Percentiles rank a stretch among this genome's conserved stretches.
Conservation (phyloP, 225 moss, liverwort and hornwort species). For the Straminergon stramineum region DNA sequence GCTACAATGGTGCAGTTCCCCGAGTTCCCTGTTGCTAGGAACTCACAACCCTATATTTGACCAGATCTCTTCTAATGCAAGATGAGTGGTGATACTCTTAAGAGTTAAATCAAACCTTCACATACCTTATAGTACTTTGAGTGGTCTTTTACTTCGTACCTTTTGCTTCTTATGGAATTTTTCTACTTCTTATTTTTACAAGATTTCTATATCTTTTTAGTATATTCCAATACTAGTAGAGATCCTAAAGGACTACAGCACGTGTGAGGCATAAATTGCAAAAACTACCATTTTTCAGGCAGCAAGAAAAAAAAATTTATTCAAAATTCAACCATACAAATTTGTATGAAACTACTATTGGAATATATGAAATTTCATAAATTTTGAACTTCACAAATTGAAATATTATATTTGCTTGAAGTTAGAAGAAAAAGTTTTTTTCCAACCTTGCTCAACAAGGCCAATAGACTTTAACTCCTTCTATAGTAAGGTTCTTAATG, state of each 20-base stretch:
- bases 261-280: rapidly evolving
- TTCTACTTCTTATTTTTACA: background rate
- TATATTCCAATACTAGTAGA: no score
- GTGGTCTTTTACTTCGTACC: background rate
- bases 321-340: background rate
- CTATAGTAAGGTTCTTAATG: background rate
- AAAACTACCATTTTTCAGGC: background rate
- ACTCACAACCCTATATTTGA: no score
- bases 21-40: no score
- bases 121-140: no score
- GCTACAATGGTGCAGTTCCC: no score
- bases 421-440: background rate
- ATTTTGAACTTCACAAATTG: no score
- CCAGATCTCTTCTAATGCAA: no score
- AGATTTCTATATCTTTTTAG: no score
- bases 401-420: background rate
- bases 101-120: no score
- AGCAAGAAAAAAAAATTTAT: background rate
- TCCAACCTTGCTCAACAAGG: rapidly evolving
- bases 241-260: rapidly evolving
- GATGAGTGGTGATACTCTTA: no score
- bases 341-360: background rate
- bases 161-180: background rate
- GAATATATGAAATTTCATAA: no score
- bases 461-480: background rate